Conservation (phyloP, 495 filamentous ascomycete genomes). For the Articulospora tetracladia region DNA sequence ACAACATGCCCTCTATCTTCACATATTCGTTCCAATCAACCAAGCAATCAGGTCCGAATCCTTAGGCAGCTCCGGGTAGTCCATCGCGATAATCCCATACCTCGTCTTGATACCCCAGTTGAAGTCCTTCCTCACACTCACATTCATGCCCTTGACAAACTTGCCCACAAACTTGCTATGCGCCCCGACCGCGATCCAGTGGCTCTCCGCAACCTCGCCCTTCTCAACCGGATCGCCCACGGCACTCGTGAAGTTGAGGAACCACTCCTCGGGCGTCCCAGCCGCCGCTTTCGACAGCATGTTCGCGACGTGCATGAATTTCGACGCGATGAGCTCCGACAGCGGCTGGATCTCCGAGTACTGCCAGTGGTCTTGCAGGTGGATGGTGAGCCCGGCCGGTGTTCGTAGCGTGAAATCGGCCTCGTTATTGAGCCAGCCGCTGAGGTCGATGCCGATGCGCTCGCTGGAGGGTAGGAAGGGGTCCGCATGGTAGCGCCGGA, state of each 20-base stretch:
- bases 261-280: conserved; percentile 22
- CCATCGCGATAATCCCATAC: conserved; percentile 29
- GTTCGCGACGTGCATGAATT: conserved; percentile 21
- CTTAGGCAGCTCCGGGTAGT: conserved; percentile 29
- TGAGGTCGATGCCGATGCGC: conserved; percentile 18
- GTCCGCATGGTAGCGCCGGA: conserved; percentile 15
- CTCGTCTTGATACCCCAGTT: conserved; percentile 13
- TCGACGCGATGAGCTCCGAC: conserved; percentile 23
- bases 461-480: background rate
- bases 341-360: conserved; percentile 27
- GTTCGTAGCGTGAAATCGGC: conserved; percentile 27
- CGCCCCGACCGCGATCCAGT: conserved; percentile 31
- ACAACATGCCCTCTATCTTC: background rate
- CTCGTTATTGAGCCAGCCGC: conserved; percentile 19
- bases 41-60: conserved; percentile 27
- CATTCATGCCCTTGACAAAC: conserved; percentile 30
- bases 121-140: conserved; percentile 19
- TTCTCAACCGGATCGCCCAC: conserved; percentile 30
- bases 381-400: conserved; percentile 17
- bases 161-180: conserved; percentile 23
- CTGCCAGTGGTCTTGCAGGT: conserved; percentile 31
- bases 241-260: conserved; percentile 30
- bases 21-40: conserved; percentile 30
- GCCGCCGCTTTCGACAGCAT: conserved; percentile 24
- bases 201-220: conserved; percentile 29